Percentiles rank a stretch among this genome's conserved stretches.
Evolutionary conservation across 805 yeast species (phyloP).

Genomic region (Ogataea degrootiae): DNA sequence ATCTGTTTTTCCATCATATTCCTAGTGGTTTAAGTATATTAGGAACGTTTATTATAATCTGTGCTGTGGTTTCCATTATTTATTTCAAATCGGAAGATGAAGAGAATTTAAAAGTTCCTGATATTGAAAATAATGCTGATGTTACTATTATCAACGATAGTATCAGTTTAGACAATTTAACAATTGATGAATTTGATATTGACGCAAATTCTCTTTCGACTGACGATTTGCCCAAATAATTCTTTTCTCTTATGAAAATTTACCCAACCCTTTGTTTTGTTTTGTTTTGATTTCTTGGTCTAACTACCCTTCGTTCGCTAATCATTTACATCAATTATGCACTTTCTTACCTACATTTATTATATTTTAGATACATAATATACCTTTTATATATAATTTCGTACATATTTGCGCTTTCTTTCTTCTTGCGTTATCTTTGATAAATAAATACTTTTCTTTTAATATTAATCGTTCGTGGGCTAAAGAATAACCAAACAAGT

Average conservation of each 20-base stretch:
- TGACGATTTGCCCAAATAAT: neutral
- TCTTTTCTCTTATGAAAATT: neutral
- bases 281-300: too few relatives aligned
- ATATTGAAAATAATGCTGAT: neutral
- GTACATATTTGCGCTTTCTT: too few relatives aligned
- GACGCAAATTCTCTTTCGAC: neutral
- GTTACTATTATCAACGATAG: neutral
- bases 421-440: too few relatives aligned
- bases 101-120: neutral
- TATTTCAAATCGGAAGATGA: slow-evolving; percentile 37
- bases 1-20: slow-evolving; percentile 61
- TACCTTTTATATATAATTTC: too few relatives aligned
- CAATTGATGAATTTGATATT: slow-evolving; percentile 1
- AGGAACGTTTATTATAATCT: slow-evolving; percentile 66
- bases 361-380: too few relatives aligned
- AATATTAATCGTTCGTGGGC: too few relatives aligned
- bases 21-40: slow-evolving; percentile 65
- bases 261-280: neutral
- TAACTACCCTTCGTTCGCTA: too few relatives aligned
- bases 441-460: too few relatives aligned
- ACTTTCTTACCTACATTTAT: too few relatives aligned
- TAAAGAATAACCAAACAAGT: too few relatives aligned
- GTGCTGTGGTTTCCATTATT: slow-evolving; percentile 59
- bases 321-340: too few relatives aligned
- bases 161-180: neutral